These are phyloP conservation scores for Beta macrorhiza DNA, from an alignment of 179 eudicot species.

Conservation along the genomic window DNA sequence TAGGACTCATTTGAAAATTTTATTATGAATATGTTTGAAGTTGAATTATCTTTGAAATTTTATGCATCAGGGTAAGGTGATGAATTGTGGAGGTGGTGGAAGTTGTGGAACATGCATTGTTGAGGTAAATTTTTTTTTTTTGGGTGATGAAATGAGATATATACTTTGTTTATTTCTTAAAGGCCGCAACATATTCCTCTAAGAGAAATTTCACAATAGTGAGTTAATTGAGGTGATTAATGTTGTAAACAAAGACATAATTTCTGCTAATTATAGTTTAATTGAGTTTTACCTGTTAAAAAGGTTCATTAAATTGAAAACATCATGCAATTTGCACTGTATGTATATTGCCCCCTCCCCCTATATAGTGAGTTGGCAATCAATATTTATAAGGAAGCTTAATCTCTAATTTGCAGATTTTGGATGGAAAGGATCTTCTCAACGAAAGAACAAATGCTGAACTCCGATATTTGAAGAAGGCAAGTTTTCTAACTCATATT, in stretches of 20 bases:
- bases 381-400: neutral
- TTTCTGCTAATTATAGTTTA: too few species aligned
- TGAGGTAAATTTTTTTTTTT: slow-evolving; percentile 81
- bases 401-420: slow-evolving; percentile 50
- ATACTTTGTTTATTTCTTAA: too few species aligned
- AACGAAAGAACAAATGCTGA: slow-evolving; percentile 88
- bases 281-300: too few species aligned
- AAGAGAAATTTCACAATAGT: too few species aligned
- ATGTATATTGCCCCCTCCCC: too few species aligned
- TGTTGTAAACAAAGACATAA: too few species aligned
- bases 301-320: too few species aligned
- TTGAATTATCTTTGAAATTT: neutral
- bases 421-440: slow-evolving; percentile 80
- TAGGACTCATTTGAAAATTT: neutral
- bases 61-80: slow-evolving; percentile 64
- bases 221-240: too few species aligned
- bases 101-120: slow-evolving; percentile 96
- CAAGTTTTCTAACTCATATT: slow-evolving; percentile 20
- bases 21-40: neutral
- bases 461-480: slow-evolving; percentile 79
- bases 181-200: too few species aligned
- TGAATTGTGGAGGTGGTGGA: slow-evolving; percentile 99
- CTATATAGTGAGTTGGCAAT: too few species aligned
- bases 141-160: too few species aligned
- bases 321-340: too few species aligned